A percentile compares a stretch with the other conserved stretches of the same genome.
Evolutionary conservation across 495 filamentous ascomycete species (phyloP).

Genomic region (Penicillium lagena): DNA sequence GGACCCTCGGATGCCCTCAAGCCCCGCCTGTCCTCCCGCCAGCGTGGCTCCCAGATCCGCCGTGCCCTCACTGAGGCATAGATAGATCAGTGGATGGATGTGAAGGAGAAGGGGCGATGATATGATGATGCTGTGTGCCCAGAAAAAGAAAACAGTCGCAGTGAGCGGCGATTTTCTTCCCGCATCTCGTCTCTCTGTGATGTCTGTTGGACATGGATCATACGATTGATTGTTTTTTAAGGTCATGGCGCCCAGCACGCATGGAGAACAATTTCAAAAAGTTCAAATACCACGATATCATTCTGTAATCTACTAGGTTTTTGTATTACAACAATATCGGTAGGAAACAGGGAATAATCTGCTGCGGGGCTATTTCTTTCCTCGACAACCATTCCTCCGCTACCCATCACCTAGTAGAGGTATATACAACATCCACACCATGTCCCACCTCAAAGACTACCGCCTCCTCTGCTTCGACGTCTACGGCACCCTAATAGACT

Average conservation of each 20-base stretch:
- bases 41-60: slow-evolving; percentile 76
- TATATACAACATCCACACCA: slow-evolving; percentile 1
- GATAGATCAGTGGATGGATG: slow-evolving; percentile 19
- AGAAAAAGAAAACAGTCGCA: slow-evolving; percentile 19
- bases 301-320: too few species aligned
- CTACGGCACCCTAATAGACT: slow-evolving; percentile 80
- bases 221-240: slow-evolving; percentile 17
- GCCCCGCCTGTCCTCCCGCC: slow-evolving; percentile 70
- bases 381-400: too few species aligned
- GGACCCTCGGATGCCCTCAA: slow-evolving; percentile 48
- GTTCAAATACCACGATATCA: slow-evolving; percentile 20
- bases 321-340: too few species aligned
- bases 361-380: too few species aligned
- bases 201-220: slow-evolving; percentile 37
- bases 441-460: slow-evolving; percentile 34
- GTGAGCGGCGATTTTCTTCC: slow-evolving; percentile 21
- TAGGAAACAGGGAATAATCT: too few species aligned
- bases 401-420: too few species aligned
- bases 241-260: slow-evolving; percentile 22
- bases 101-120: slow-evolving; percentile 11
- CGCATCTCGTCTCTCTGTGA: slow-evolving; percentile 7
- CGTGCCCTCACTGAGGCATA: slow-evolving; percentile 78
- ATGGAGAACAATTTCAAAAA: slow-evolving; percentile 29
- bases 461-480: slow-evolving; percentile 66
- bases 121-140: slow-evolving; percentile 2